Percentiles rank a stretch among this genome's conserved stretches.
Evolutionary conservation across 139 green algal species (phyloP).

Genomic region (Coccomyxa sp.): DNA sequence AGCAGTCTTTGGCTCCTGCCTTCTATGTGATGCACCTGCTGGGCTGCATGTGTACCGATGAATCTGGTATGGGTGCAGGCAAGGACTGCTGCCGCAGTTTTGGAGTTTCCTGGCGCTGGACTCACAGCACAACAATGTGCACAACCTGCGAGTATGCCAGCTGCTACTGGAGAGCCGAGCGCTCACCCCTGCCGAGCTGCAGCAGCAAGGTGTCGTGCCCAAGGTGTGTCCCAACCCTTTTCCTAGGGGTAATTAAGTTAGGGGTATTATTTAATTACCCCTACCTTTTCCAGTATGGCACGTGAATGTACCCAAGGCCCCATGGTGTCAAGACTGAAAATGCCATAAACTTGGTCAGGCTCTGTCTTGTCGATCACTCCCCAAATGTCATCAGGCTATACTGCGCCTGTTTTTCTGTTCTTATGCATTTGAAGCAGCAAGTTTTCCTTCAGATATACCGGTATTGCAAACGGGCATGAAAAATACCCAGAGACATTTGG

Average conservation of each 20-base stretch:
- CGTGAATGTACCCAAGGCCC: no score
- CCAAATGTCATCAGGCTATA: no score
- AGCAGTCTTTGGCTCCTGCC: no score
- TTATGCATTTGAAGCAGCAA: no score
- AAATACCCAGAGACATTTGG: neutral
- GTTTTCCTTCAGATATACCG: neutral
- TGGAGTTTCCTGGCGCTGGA: slow-evolving; percentile 84
- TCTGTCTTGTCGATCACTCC: neutral
- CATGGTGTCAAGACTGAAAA: neutral
- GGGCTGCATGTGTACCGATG: no score
- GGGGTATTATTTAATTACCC: no score
- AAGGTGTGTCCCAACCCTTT: slow-evolving; percentile 9
- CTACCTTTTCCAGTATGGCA: no score
- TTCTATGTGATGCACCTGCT: no score
- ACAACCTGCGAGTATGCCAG: slow-evolving; percentile 85
- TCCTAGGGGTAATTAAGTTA: neutral
- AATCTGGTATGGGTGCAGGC: slow-evolving; percentile 11
- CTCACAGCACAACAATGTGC: slow-evolving; percentile 91
- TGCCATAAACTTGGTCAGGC: neutral
- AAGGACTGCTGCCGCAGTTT: slow-evolving; percentile 65
- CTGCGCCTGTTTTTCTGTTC: no score
- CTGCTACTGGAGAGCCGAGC: slow-evolving; percentile 42
- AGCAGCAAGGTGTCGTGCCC: slow-evolving; percentile 14
- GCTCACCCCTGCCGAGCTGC: slow-evolving; percentile 24
- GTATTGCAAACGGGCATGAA: neutral